Evolutionary conservation across 108 stramenopile genomes (phyloP).

Genomic region (Cyclotella distinguenda): DNA sequence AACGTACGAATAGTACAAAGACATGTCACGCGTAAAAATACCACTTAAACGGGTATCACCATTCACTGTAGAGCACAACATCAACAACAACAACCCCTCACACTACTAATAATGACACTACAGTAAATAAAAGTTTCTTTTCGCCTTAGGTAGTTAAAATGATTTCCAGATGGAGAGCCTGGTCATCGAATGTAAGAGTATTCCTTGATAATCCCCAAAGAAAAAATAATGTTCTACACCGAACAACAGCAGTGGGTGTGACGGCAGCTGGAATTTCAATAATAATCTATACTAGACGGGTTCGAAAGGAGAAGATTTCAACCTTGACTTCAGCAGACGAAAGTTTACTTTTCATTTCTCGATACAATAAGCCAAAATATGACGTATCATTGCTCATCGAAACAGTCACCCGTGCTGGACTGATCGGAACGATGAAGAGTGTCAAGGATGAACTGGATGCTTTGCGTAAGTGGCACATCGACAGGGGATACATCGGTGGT

Average conservation of each 20-base stretch:
- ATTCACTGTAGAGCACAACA: too few species aligned
- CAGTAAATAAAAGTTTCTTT: too few species aligned
- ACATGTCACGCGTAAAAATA: too few species aligned
- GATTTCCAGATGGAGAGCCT: too few species aligned
- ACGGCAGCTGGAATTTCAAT: slow-evolving; percentile 7
- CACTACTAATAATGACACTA: too few species aligned
- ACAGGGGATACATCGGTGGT: slow-evolving; percentile 57
- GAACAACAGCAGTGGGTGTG: background rate
- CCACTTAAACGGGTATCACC: too few species aligned
- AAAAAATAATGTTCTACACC: background rate
- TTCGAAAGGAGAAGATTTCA: slow-evolving; percentile 20
- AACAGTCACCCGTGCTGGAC: slow-evolving; percentile 50
- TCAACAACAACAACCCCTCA: too few species aligned
- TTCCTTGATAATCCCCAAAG: slow-evolving; percentile 1
- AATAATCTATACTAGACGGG: slow-evolving; percentile 23
- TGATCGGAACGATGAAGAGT: slow-evolving; percentile 48
- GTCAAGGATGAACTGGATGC: slow-evolving; percentile 59
- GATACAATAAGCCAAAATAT: slow-evolving; percentile 7
- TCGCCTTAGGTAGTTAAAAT: too few species aligned
- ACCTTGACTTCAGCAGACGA: slow-evolving; percentile 23
- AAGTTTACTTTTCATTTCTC: slow-evolving; percentile 15
- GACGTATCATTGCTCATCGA: slow-evolving; percentile 25
- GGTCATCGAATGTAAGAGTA: too few species aligned
- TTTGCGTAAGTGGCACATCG: slow-evolving; percentile 56
- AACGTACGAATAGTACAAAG: too few species aligned